Percentiles rank a stretch among this genome's conserved stretches.
Conservation (phyloP, 352 stramenopile species). For the Thalassiosira ordinaria region DNA sequence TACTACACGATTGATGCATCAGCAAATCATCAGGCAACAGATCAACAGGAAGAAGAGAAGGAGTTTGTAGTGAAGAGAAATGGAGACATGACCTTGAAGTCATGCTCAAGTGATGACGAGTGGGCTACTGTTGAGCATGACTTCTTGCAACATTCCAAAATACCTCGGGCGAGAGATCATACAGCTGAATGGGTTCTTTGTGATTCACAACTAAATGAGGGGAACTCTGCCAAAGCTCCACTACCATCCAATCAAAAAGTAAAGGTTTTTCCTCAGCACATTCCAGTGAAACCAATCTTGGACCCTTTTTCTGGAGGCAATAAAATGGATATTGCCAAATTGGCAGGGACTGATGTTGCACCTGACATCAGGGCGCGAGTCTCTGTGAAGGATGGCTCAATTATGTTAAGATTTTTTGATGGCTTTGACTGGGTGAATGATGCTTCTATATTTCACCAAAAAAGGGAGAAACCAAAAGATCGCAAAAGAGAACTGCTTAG, state of each 20-base stretch:
- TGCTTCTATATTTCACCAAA: not conserved
- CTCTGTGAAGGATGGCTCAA: constrained; percentile 68
- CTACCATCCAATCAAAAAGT: constrained; percentile 2
- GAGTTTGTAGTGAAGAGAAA: not conserved
- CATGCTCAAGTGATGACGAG: constrained; percentile 63
- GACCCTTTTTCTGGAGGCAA: constrained; percentile 62
- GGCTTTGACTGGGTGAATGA: constrained; percentile 74
- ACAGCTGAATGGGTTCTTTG: constrained; percentile 62
- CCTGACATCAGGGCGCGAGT: constrained; percentile 56
- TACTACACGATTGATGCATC: constrained; percentile 56
- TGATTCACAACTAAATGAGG: constrained; percentile 11
- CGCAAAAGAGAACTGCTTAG: constrained; percentile 61
- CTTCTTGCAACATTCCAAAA: constrained; percentile 44
- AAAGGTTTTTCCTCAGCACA: constrained; percentile 73
- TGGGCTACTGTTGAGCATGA: constrained; percentile 78
- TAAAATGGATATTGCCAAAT: constrained; percentile 59
- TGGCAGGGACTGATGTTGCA: constrained; percentile 48
- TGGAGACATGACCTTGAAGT: not conserved
- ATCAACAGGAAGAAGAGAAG: not conserved
- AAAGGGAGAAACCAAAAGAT: constrained; percentile 19
- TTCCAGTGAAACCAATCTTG: constrained; percentile 61
- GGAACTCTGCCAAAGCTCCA: not conserved
- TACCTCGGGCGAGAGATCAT: constrained; percentile 72
- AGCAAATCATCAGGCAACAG: constrained; percentile 4
- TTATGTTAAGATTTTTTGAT: constrained; percentile 77